These are phyloP conservation scores for Pistacia atlantica DNA, from an alignment of 345 rosid genomes.

Conservation along the genomic window DNA sequence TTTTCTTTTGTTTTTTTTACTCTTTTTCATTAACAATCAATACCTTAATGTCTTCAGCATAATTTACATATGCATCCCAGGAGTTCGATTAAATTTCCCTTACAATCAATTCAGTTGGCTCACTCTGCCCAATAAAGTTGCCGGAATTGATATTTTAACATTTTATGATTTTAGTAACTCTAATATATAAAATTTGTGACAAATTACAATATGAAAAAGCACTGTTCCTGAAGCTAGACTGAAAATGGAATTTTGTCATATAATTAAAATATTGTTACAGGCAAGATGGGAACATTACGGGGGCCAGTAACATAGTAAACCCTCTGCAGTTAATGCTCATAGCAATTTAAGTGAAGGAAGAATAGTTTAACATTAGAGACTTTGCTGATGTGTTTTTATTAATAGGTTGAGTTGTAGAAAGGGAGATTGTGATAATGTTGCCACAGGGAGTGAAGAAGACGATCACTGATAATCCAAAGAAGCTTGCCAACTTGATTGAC, in stretches of 20 bases:
- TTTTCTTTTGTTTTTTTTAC: not conserved
- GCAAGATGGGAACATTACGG: no score
- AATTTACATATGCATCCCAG: not conserved
- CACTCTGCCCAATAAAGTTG: no score
- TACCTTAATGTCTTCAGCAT: not conserved
- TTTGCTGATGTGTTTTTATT: not conserved
- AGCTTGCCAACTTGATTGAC: slow-evolving; percentile 80
- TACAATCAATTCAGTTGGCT: not conserved
- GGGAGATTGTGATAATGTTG: slow-evolving; percentile 50
- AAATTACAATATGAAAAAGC: no score
- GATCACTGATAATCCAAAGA: slow-evolving; percentile 74
- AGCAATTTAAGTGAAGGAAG: not conserved
- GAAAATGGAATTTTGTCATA: no score
- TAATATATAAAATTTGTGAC: no score
- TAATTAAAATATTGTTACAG: no score
- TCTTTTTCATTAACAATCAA: not conserved
- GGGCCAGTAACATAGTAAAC: no score
- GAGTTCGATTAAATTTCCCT: slow-evolving; percentile 39
- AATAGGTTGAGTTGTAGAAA: slow-evolving; percentile 4
- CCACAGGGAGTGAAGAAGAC: slow-evolving; percentile 74
- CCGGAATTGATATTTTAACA: no score
- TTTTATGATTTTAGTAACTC: no score
- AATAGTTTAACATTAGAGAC: no score
- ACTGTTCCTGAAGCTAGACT: no score
- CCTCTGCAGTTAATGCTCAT: not conserved